Percentiles rank a stretch among this genome's conserved stretches.
These are phyloP conservation scores for Umbilicaria muhlenbergii DNA, from an alignment of 495 filamentous ascomycete species.

Conservation along the genomic window DNA sequence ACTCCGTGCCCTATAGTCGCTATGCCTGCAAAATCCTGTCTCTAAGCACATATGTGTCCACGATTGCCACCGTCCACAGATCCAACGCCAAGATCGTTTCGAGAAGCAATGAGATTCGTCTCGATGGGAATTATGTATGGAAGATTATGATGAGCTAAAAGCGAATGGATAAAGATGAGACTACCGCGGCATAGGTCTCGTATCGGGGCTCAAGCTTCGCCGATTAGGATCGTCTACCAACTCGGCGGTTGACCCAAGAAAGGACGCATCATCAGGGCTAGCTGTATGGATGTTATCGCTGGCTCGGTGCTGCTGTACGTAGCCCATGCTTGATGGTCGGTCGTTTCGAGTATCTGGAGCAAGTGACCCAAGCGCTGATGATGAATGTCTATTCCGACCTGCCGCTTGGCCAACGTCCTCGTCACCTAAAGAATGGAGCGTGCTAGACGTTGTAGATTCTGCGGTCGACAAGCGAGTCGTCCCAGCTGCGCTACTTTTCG, in stretches of 20 bases:
- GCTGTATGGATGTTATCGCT: constrained; percentile 42
- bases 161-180: too few species aligned
- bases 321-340: constrained; percentile 51
- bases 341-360: constrained; percentile 27
- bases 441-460: constrained; percentile 12
- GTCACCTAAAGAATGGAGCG: constrained; percentile 3
- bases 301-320: constrained; percentile 54
- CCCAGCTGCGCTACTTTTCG: constrained; percentile 7
- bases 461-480: constrained; percentile 9
- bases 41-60: too few species aligned
- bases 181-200: too few species aligned
- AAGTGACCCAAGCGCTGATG: constrained; percentile 14
- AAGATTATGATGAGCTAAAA: too few species aligned
- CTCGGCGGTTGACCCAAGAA: constrained; percentile 33
- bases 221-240: constrained; percentile 19
- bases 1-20: too few species aligned
- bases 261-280: constrained; percentile 35
- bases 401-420: not conserved
- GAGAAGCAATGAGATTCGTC: too few species aligned
- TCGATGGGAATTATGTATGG: too few species aligned
- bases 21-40: too few species aligned
- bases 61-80: too few species aligned
- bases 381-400: constrained; percentile 13
- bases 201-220: not conserved
- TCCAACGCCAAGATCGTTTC: too few species aligned